A percentile compares a stretch with the other conserved stretches of the same genome.
phyloP scores from a whole-genome alignment of 805 yeast species.

The Lipomyces spencermartinsiae region DNA sequence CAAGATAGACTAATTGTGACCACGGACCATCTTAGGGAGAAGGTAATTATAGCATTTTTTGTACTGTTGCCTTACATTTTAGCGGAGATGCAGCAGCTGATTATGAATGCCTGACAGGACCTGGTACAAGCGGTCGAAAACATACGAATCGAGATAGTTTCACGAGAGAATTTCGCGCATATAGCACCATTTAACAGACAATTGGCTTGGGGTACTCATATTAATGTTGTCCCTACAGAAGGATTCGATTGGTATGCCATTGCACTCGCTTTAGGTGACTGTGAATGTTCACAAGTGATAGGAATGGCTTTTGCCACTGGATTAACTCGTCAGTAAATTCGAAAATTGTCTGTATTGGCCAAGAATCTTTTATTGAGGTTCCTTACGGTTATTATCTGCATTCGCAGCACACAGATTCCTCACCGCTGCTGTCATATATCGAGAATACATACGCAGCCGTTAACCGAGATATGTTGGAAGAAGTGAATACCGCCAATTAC shows the following conservation, averaged over 20 bases:
- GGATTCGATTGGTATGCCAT: conserved; percentile 23
- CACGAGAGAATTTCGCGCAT: conserved; percentile 31
- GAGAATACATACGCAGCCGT: conserved; percentile 13
- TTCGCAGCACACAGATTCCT: conserved; percentile 19
- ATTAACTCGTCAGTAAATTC: conserved; percentile 16
- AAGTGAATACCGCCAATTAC: conserved; percentile 19
- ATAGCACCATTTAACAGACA: conserved; percentile 34
- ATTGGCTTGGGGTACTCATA: conserved; percentile 31
- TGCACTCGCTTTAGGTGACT: background rate
- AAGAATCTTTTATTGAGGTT: conserved; percentile 26
- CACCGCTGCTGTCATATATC: conserved; percentile 14
- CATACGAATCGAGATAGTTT: conserved; percentile 31
- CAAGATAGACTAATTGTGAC: conserved; percentile 29
- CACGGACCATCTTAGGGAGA: conserved; percentile 10
- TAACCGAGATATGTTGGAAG: background rate
- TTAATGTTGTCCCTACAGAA: conserved; percentile 21
- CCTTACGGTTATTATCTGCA: conserved; percentile 32
- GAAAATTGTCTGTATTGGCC: conserved; percentile 22
- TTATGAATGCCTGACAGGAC: conserved; percentile 9
- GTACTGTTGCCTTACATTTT: background rate
- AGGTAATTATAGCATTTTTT: conserved; percentile 9
- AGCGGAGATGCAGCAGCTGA: conserved; percentile 1
- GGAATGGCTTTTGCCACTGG: conserved; percentile 29
- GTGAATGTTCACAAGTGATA: background rate
- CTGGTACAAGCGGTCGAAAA: conserved; percentile 14